Percentiles rank a stretch among this genome's conserved stretches.
These are phyloP conservation scores for Cordia subcordata DNA, from an alignment of 257 asterid species.

Conservation along the genomic window DNA sequence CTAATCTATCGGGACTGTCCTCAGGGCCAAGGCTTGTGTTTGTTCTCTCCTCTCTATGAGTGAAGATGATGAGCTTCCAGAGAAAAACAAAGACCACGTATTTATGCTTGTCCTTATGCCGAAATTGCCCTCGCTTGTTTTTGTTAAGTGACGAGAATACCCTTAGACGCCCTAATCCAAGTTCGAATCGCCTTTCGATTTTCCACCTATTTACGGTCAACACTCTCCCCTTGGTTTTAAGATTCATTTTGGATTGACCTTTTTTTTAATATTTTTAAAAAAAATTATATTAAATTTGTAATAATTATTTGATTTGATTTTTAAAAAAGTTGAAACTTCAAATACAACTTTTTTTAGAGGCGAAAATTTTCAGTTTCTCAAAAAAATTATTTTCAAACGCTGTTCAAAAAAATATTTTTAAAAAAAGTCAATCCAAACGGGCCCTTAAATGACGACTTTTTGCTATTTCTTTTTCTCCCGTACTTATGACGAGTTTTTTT, in stretches of 20 bases:
- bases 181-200: conserved; percentile 20
- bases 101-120: conserved; percentile 35
- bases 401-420: too few species aligned
- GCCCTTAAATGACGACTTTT: too few species aligned
- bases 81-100: conserved; percentile 34
- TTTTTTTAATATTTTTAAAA: too few species aligned
- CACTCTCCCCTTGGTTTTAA: conserved; percentile 25
- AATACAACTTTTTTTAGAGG: too few species aligned
- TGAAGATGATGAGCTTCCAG: conserved; percentile 22
- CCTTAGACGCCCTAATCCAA: conserved; percentile 37
- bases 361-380: too few species aligned
- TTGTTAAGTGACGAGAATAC: conserved; percentile 15
- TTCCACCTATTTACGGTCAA: conserved; percentile 39
- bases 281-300: too few species aligned
- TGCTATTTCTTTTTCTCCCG: too few species aligned
- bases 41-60: conserved; percentile 3
- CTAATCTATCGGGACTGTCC: background rate
- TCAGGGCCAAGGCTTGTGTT: conserved; percentile 1
- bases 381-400: too few species aligned
- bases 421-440: too few species aligned
- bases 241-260: too few species aligned
- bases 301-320: too few species aligned
- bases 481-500: background rate
- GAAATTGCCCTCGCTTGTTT: conserved; percentile 21
- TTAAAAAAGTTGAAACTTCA: too few species aligned